Evolutionary conservation across 2,329 filamentous ascomycete species (phyloP), one percentile per base, ranked within the genome.

Genomic region (Ceratocystis diversiconidia): DNA sequence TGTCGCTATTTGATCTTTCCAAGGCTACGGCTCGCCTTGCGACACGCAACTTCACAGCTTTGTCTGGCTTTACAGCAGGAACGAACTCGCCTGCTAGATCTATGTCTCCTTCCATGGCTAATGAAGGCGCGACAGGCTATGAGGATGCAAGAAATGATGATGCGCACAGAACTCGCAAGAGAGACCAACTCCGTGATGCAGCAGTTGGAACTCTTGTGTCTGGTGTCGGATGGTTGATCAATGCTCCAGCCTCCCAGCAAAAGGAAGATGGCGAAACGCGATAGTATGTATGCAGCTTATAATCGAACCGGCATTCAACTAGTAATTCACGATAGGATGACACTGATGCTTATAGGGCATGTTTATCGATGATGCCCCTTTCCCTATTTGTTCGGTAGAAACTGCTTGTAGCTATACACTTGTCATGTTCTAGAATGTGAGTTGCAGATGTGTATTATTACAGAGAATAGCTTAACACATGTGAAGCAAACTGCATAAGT

Each of bases 171-270:
- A 70, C 72, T 61, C 73, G 89, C 70, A 92, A 86, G 77, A 80
- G 89, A 70, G 89, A 92, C 72, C 86, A 87, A 73, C 71, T 88
- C 50, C 78, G 83, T 69, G 85, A 87, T 67, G 85, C 80, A 44
- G 85, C 85, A 7, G 83, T 86, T 65, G 84, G 83, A n/a, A 85
- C 84, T 1, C 73, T 88, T 60, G 85, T 85, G 2, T 84, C 82
- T 55, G 83, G 85, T 19, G 82, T 88, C 28, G 85, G 85, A 0
- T 88, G 85, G 85, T 73, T 88, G 60, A 80, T 88, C 12, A 64
- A 57, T 44, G 68, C 68, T 30, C 68, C 68, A 30, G 64, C 52
- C n/a, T 62, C 52, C 44, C 63, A 44, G 6, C 66, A 59, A 50
- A 41, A 57, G 10, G 19, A 57, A 32, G 36, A 63, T 28, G 43